phyloP scores from a whole-genome alignment of 176 grass and related monocot species.

The Musa schizocarpa region DNA sequence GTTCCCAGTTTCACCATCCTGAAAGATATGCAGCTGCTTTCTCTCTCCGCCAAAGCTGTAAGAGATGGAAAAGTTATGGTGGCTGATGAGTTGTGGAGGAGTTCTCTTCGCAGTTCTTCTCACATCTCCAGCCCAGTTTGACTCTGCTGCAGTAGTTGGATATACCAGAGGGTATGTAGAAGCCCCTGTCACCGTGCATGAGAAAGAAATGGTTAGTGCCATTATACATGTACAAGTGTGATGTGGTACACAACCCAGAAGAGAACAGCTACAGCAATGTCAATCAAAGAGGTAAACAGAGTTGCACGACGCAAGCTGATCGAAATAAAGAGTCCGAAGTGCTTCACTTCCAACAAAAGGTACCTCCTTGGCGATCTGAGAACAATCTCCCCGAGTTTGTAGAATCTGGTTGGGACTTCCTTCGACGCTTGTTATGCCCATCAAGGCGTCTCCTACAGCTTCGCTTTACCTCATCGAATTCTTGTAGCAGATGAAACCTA shows the following conservation, averaged over 20 bases:
- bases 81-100: slow-evolving; percentile 25
- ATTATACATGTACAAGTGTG: not conserved
- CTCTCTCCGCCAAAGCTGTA: slow-evolving; percentile 28
- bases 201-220: not conserved
- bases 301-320: no score
- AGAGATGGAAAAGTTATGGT: slow-evolving; percentile 15
- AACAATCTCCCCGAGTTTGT: slow-evolving; percentile 33
- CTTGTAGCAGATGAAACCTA: slow-evolving; percentile 59
- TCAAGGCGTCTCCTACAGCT: slow-evolving; percentile 73
- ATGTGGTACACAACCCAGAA: no score
- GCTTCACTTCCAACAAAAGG: no score
- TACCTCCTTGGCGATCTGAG: no score
- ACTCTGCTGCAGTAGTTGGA: slow-evolving; percentile 10
- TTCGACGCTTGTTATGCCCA: slow-evolving; percentile 63
- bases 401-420: slow-evolving; percentile 49
- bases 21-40: slow-evolving; percentile 46
- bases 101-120: slow-evolving; percentile 31
- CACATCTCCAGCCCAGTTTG: slow-evolving; percentile 36
- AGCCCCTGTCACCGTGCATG: slow-evolving; percentile 40
- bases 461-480: slow-evolving; percentile 68
- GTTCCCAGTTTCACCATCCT: slow-evolving; percentile 37
- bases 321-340: no score
- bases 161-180: slow-evolving; percentile 29
- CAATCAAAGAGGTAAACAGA: no score
- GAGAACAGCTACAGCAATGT: no score